These are phyloP conservation scores for Penicillium olsonii DNA, from an alignment of 2,329 filamentous ascomycete species.

Conservation along the genomic window DNA sequence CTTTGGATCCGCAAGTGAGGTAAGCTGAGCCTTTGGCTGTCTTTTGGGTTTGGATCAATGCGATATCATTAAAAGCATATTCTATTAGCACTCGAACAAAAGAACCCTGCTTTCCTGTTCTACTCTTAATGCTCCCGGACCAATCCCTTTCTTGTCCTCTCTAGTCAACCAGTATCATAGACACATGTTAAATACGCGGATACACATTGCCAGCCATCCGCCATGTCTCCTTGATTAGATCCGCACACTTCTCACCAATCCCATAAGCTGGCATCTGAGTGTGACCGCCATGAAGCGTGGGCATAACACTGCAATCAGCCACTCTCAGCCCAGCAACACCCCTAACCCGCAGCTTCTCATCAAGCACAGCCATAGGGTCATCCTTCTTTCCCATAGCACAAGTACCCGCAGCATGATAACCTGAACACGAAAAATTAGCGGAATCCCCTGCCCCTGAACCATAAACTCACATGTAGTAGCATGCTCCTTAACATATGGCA, in stretches of 20 bases:
- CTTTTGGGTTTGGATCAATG: neutral
- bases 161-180: no score
- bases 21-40: neutral
- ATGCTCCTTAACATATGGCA: constrained; percentile 57
- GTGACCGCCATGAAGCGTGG: constrained; percentile 52
- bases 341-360: constrained; percentile 54
- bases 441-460: neutral
- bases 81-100: no score
- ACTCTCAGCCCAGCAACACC: constrained; percentile 58
- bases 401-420: constrained; percentile 60
- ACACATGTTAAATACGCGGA: constrained; percentile 11
- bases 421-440: constrained; percentile 24
- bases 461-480: constrained; percentile 60
- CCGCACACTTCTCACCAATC: constrained; percentile 57
- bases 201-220: constrained; percentile 17
- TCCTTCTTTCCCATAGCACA: constrained; percentile 56
- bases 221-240: constrained; percentile 51
- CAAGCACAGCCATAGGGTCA: constrained; percentile 55
- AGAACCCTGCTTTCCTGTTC: no score
- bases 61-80: constrained; percentile 2
- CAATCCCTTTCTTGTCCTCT: no score
- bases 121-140: no score
- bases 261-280: constrained; percentile 62
- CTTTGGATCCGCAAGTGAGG: constrained; percentile 9
- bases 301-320: constrained; percentile 57